Conservation (phyloP, 225 moss, liverwort and hornwort genomes). For the Bryum argenteum region DNA sequence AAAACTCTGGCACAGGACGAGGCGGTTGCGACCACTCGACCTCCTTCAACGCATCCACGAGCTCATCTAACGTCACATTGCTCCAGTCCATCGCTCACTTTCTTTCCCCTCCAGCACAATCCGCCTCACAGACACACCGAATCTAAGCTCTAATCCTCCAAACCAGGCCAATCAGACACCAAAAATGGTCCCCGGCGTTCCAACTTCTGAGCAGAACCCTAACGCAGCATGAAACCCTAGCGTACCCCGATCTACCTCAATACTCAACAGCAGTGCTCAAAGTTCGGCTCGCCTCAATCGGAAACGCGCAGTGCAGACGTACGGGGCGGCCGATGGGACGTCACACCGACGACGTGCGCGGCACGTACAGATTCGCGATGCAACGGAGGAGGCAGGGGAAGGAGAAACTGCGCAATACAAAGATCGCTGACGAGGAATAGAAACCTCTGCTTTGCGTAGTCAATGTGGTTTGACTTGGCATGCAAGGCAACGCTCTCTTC, state of each 20-base stretch:
- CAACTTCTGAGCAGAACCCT: conserved; percentile 43
- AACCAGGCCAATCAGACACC: conserved; percentile 14
- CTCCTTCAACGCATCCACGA: conserved; percentile 79
- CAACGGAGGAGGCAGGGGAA: neutral
- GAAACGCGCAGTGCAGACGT: neutral
- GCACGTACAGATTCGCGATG: neutral
- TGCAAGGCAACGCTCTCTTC: conserved; percentile 17
- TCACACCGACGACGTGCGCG: neutral
- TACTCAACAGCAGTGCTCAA: conserved; percentile 7
- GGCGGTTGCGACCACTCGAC: conserved; percentile 79
- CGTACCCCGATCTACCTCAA: conserved; percentile 24
- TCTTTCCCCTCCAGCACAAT: conserved; percentile 4
- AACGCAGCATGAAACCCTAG: conserved; percentile 46
- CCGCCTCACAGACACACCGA: conserved; percentile 9
- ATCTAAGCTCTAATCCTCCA: conserved; percentile 1
- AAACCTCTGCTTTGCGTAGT: conserved; percentile 9
- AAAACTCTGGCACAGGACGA: conserved; percentile 67
- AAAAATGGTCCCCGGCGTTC: conserved; percentile 10
- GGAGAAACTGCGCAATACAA: neutral
- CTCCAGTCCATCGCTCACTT: conserved; percentile 65
- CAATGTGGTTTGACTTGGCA: conserved; percentile 31
- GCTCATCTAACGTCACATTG: conserved; percentile 75
- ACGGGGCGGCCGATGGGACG: neutral
- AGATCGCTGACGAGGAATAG: conserved; percentile 10
- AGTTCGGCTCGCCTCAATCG: neutral